Conservation (phyloP, 352 stramenopile genomes). For the Plasmopara muralis region DNA sequence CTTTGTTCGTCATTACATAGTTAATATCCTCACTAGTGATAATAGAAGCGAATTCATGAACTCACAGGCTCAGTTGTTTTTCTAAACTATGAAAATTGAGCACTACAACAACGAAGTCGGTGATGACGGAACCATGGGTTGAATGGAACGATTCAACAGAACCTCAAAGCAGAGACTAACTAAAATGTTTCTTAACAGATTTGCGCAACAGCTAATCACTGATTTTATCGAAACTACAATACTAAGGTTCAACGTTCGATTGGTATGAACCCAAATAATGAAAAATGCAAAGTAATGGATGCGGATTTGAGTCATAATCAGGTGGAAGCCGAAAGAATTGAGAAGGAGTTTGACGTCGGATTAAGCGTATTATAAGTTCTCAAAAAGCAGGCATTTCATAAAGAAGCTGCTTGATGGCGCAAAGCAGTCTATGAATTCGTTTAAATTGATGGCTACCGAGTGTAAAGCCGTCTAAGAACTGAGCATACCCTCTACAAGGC, state of each 20-base stretch:
- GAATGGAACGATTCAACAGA: too few species aligned
- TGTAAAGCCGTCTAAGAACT: slow-evolving; percentile 21
- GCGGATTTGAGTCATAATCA: neutral
- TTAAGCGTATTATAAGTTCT: slow-evolving; percentile 7
- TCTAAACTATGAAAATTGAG: slow-evolving; percentile 2
- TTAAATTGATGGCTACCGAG: slow-evolving; percentile 21
- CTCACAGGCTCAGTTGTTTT: neutral
- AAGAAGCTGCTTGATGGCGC: slow-evolving; percentile 20
- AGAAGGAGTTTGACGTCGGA: slow-evolving; percentile 4
- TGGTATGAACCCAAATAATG: slow-evolving; percentile 13
- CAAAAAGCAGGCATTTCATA: slow-evolving; percentile 17
- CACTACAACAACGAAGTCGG: slow-evolving; percentile 1
- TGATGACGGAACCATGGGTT: slow-evolving; percentile 1
- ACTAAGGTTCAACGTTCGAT: slow-evolving; percentile 23
- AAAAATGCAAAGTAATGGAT: slow-evolving; percentile 12
- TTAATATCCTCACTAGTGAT: slow-evolving; percentile 1
- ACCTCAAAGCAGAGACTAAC: too few species aligned
- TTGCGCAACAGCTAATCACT: slow-evolving; percentile 1
- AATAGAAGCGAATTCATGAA: neutral
- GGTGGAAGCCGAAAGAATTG: slow-evolving; percentile 4
- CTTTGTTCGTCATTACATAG: slow-evolving; percentile 10
- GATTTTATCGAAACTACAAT: slow-evolving; percentile 30
- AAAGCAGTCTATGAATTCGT: slow-evolving; percentile 17
- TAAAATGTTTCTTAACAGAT: neutral
- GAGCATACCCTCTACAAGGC: slow-evolving; percentile 16